phyloP scores from a whole-genome alignment of 2,329 filamentous ascomycete genomes.

The Cordyceps tenuipes region DNA sequence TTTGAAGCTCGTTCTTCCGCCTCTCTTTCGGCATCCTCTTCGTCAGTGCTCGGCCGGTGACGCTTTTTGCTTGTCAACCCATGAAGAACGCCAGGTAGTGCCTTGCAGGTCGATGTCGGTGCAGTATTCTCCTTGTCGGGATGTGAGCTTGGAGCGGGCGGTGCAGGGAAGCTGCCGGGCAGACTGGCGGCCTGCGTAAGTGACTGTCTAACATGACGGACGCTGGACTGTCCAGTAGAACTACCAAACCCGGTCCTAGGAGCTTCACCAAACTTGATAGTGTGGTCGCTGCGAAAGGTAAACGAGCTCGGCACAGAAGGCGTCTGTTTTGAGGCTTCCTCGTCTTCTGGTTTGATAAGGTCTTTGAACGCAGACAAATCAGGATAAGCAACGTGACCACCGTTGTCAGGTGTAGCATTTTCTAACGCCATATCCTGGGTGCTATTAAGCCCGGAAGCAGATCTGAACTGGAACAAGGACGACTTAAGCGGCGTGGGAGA shows the following conservation, averaged over 20 bases:
- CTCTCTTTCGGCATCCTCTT: conserved; percentile 44
- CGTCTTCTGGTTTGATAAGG: conserved; percentile 20
- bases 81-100: conserved; percentile 45
- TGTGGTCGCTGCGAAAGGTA: conserved; percentile 58
- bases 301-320: conserved; percentile 48
- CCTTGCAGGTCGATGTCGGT: conserved; percentile 25
- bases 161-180: conserved; percentile 47
- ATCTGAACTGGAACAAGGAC: conserved; percentile 30
- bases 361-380: conserved; percentile 39
- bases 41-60: conserved; percentile 47
- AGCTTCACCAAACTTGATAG: conserved; percentile 46
- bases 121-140: conserved; percentile 49
- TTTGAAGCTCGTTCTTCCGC: conserved; percentile 44
- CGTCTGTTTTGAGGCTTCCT: conserved; percentile 20
- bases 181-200: conserved; percentile 35
- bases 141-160: conserved; percentile 23
- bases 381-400: conserved; percentile 40
- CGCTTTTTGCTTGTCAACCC: conserved; percentile 61
- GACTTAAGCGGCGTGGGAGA: conserved; percentile 51
- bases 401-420: conserved; percentile 15
- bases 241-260: conserved; percentile 47
- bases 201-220: conserved; percentile 52
- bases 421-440: conserved; percentile 20
- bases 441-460: conserved; percentile 21
- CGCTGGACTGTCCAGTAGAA: conserved; percentile 49